These are phyloP conservation scores for Neonectria hederae DNA, from an alignment of 2,329 filamentous ascomycete genomes.

Conservation along the genomic window DNA sequence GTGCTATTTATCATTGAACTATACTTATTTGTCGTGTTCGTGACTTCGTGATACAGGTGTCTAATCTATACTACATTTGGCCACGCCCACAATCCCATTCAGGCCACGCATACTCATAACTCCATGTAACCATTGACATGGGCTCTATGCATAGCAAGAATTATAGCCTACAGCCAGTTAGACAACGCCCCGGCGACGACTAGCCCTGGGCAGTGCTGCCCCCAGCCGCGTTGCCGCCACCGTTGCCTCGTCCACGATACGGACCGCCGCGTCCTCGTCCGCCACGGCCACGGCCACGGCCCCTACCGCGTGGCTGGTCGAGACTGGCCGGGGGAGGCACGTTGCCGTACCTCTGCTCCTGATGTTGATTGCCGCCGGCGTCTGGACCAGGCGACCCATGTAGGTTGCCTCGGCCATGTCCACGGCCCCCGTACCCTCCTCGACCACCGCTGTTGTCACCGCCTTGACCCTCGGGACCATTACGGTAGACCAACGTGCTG, in stretches of 20 bases:
- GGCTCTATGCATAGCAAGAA: constrained; percentile 8
- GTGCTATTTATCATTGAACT: neutral
- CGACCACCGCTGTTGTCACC: constrained; percentile 41
- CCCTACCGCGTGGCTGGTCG: constrained; percentile 55
- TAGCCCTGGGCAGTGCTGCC: constrained; percentile 36
- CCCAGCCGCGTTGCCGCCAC: constrained; percentile 28
- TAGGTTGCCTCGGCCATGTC: constrained; percentile 44
- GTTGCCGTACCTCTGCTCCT: constrained; percentile 57
- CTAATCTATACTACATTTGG: constrained; percentile 36
- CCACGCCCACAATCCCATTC: constrained; percentile 23
- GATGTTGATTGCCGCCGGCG: constrained; percentile 22
- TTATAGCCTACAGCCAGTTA: constrained; percentile 8
- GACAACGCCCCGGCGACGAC: constrained; percentile 13
- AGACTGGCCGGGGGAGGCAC: constrained; percentile 70
- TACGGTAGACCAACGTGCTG: constrained; percentile 63
- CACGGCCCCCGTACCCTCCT: constrained; percentile 43
- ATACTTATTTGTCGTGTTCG: constrained; percentile 27
- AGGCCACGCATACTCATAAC: constrained; percentile 15
- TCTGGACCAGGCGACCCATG: constrained; percentile 37
- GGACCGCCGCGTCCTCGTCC: constrained; percentile 50
- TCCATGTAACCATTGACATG: constrained; percentile 9
- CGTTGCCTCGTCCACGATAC: constrained; percentile 47
- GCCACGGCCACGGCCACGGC: constrained; percentile 53
- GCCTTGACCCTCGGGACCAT: constrained; percentile 47
- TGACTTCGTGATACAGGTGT: constrained; percentile 38